These are phyloP conservation scores for Paxillus ammoniavirescens DNA, from an alignment of 768 basidiomycete species.

Conservation along the genomic window DNA sequence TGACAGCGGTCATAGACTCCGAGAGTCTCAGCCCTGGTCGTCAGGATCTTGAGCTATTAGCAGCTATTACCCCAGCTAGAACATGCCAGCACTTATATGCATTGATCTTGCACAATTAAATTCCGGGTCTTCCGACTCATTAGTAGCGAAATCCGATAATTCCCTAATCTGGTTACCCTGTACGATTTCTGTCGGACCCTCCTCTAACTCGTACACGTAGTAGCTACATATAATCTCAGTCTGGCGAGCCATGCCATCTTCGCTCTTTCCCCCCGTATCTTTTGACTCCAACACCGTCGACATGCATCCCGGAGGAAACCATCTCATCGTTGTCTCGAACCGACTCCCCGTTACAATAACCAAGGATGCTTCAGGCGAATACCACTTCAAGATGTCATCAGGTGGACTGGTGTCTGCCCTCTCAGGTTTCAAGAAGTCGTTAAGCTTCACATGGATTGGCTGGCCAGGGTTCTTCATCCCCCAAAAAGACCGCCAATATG, in stretches of 20 bases:
- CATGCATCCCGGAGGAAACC: constrained; percentile 52
- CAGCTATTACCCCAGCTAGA: no score
- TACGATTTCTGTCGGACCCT: constrained; percentile 18
- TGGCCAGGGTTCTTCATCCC: constrained; percentile 97
- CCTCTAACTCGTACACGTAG: constrained; percentile 13
- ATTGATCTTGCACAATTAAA: neutral
- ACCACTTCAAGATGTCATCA: constrained; percentile 99
- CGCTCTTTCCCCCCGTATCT: constrained; percentile 24
- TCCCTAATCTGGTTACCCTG: constrained; percentile 27
- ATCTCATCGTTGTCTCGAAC: constrained; percentile 95
- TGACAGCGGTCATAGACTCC: no score
- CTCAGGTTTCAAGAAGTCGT: constrained; percentile 96
- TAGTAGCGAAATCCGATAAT: constrained; percentile 27
- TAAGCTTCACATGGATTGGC: constrained; percentile 97
- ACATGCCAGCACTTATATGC: constrained; percentile 5
- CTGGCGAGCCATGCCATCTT: constrained; percentile 20
- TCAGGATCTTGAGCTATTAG: no score
- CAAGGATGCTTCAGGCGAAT: constrained; percentile 89
- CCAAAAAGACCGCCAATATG: constrained; percentile 81
- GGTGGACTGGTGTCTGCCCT: constrained; percentile 97
- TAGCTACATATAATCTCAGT: constrained; percentile 27
- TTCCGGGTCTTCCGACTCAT: constrained; percentile 7
- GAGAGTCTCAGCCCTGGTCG: no score
- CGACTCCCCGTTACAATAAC: constrained; percentile 93
- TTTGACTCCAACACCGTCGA: constrained; percentile 29